Conservation (phyloP, 1,284 basidiomycete species). For the Anthracocystis walkeri region DNA sequence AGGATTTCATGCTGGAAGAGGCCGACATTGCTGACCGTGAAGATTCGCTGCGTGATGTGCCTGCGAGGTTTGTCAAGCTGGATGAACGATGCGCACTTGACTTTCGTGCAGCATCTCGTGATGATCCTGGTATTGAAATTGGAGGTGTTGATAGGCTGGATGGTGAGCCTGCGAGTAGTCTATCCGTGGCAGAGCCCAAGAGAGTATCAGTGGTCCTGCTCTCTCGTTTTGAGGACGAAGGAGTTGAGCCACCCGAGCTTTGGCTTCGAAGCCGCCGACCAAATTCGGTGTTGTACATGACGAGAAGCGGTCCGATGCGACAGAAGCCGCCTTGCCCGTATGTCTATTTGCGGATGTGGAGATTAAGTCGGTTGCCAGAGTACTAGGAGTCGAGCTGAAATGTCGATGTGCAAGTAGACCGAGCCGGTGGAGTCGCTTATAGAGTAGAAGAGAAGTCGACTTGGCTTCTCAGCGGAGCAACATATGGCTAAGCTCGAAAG, state of each 20-base stretch:
- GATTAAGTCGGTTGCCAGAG: not conserved
- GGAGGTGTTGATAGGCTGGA: slow-evolving; percentile 23
- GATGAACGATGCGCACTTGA: slow-evolving; percentile 44
- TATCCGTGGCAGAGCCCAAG: slow-evolving; percentile 30
- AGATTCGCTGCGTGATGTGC: slow-evolving; percentile 29
- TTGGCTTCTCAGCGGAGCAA: no score
- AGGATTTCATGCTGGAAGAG: slow-evolving; percentile 33
- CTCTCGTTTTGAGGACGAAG: slow-evolving; percentile 36
- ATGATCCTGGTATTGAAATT: slow-evolving; percentile 35
- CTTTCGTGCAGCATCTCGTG: slow-evolving; percentile 23
- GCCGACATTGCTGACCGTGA: slow-evolving; percentile 30
- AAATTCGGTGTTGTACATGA: slow-evolving; percentile 65
- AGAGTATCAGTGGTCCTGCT: slow-evolving; percentile 32
- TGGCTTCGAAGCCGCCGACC: slow-evolving; percentile 57
- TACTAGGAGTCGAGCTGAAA: not conserved
- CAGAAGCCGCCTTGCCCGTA: slow-evolving; percentile 6
- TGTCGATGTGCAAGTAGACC: not conserved
- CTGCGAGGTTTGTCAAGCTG: slow-evolving; percentile 38
- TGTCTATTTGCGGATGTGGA: not conserved
- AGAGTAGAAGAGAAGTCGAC: no score
- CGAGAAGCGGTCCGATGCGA: slow-evolving; percentile 14
- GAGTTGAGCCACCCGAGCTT: slow-evolving; percentile 47
- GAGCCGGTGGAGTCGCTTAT: no score
- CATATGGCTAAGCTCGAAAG: no score
- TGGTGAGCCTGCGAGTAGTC: slow-evolving; percentile 27